Percentiles rank a stretch among this genome's conserved stretches.
phyloP scores from a whole-genome alignment of 495 filamentous ascomycete species.

The Cercophora scortea region DNA sequence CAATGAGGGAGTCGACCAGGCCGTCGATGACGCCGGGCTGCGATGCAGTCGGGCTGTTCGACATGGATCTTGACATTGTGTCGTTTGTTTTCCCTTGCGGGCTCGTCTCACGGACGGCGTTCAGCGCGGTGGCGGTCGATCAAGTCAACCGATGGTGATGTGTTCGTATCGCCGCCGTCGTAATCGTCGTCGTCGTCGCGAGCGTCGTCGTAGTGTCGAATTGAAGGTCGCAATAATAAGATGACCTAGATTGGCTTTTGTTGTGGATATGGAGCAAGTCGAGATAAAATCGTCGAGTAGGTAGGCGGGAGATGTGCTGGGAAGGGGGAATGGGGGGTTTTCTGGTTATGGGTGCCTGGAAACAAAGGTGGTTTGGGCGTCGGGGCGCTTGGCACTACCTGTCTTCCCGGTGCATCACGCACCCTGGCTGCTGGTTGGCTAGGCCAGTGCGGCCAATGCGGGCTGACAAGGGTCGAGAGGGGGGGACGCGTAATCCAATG shows the following conservation, averaged over 20 bases:
- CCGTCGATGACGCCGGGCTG: slow-evolving; percentile 8
- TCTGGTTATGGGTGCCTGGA: slow-evolving; percentile 25
- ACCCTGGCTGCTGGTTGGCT: slow-evolving; percentile 9
- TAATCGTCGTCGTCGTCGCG: background rate
- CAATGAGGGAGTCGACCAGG: slow-evolving; percentile 31
- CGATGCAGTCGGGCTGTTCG: slow-evolving; percentile 13
- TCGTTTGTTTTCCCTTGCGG: slow-evolving; percentile 4
- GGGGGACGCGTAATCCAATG: slow-evolving; percentile 36
- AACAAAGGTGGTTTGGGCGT: slow-evolving; percentile 8
- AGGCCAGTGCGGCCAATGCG: slow-evolving; percentile 20
- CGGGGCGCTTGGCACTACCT: slow-evolving; percentile 18
- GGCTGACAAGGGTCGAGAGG: slow-evolving; percentile 17
- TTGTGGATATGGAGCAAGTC: slow-evolving; percentile 2
- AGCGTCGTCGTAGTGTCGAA: background rate
- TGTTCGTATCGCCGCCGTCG: background rate
- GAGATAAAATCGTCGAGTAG: slow-evolving; percentile 2
- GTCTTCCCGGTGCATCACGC: background rate
- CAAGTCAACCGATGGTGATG: background rate
- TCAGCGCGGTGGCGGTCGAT: background rate
- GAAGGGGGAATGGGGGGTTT: slow-evolving; percentile 23
- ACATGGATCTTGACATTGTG: slow-evolving; percentile 21
- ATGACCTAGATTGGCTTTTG: background rate
- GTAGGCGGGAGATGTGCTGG: background rate
- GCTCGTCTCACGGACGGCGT: background rate
- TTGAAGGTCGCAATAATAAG: background rate